A percentile compares a stretch with the other conserved stretches of the same genome.
Evolutionary conservation across 1,284 basidiomycete genomes (phyloP).

Genomic region (Neotropicomus parvogracilis): DNA sequence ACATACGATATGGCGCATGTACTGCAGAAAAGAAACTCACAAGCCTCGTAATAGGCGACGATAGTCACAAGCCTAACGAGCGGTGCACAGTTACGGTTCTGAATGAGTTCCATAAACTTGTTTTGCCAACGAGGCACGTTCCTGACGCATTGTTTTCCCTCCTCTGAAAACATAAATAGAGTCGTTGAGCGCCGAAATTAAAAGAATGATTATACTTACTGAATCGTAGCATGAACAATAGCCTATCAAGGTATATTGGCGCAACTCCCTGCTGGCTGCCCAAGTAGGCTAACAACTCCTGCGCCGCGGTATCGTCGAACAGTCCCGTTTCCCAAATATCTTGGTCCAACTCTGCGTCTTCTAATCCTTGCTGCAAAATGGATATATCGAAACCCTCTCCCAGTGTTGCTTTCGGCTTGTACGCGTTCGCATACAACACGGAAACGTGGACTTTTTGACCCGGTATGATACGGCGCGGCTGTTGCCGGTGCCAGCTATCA

Average conservation of each 20-base stretch:
- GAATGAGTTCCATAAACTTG: slow-evolving; percentile 13
- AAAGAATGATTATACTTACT: slow-evolving; percentile 5
- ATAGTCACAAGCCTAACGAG: slow-evolving; percentile 23
- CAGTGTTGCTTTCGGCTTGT: slow-evolving; percentile 23
- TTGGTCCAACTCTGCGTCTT: slow-evolving; percentile 2
- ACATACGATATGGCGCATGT: too few species aligned
- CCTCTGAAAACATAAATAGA: slow-evolving; percentile 9
- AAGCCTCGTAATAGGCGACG: slow-evolving; percentile 27
- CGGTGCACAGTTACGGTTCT: not conserved
- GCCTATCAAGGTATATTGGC: slow-evolving; percentile 25
- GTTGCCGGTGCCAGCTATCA: slow-evolving; percentile 18
- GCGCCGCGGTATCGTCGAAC: slow-evolving; percentile 24
- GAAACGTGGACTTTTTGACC: slow-evolving; percentile 33
- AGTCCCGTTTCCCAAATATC: slow-evolving; percentile 26
- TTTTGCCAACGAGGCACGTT: slow-evolving; percentile 11
- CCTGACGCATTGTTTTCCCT: slow-evolving; percentile 23
- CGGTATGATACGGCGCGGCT: slow-evolving; percentile 29
- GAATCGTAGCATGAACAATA: slow-evolving; percentile 31
- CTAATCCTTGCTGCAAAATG: slow-evolving; percentile 5
- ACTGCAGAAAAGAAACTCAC: slow-evolving; percentile 8
- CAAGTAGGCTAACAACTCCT: slow-evolving; percentile 15
- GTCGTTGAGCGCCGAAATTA: not conserved
- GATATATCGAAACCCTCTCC: slow-evolving; percentile 30
- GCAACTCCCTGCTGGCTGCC: slow-evolving; percentile 12
- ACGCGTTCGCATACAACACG: slow-evolving; percentile 26